These are phyloP conservation scores for Podospora bellae-mahoneyi DNA, from an alignment of 495 filamentous ascomycete species.

Conservation along the genomic window DNA sequence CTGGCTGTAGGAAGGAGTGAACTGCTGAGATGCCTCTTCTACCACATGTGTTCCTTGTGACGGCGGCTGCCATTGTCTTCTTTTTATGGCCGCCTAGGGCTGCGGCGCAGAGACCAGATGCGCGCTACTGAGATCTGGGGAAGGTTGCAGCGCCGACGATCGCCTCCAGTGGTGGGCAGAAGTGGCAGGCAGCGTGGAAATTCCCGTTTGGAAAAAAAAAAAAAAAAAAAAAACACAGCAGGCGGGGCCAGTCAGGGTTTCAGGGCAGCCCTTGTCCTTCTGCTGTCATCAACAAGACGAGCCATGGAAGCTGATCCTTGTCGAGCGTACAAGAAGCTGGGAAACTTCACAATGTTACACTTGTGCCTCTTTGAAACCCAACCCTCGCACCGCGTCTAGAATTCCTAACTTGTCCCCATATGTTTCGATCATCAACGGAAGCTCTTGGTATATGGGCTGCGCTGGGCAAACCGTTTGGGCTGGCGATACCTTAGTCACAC, in stretches of 20 bases:
- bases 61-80: background rate
- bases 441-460: background rate
- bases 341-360: conserved; percentile 1
- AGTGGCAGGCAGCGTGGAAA: conserved; percentile 13
- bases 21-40: background rate
- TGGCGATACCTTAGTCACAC: background rate
- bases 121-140: conserved; percentile 21
- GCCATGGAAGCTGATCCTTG: background rate
- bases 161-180: conserved; percentile 8
- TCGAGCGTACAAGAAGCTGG: background rate
- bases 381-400: background rate
- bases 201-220: conserved; percentile 21
- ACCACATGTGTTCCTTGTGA: background rate
- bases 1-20: background rate
- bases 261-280: conserved; percentile 4
- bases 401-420: background rate
- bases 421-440: conserved; percentile 1
- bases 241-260: conserved; percentile 4
- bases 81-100: background rate
- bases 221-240: conserved; percentile 12
- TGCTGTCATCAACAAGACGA: background rate
- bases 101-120: background rate
- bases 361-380: conserved; percentile 1
- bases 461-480: background rate
- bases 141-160: conserved; percentile 20